Evolutionary conservation across 106 monocot genomes (phyloP), one percentile per base, ranked within the genome.

Genomic region (Apostasia ramifera): DNA sequence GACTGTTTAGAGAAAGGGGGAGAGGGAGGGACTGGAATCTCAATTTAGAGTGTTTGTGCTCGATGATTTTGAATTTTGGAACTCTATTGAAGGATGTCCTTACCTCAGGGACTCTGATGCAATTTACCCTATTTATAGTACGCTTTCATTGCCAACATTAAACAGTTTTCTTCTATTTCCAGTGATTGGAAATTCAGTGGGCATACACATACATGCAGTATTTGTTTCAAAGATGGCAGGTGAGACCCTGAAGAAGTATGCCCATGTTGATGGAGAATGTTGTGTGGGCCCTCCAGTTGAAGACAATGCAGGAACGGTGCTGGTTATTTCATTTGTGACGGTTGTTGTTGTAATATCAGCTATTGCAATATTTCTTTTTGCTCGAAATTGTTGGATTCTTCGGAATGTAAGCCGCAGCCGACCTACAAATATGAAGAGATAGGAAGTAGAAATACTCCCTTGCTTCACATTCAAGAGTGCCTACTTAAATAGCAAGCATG

Each of bases 161-260:
- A 26, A 26, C 26, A 26, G 26, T 50, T 8, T 50, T 65, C 6
- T 65, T 8, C 48, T 49, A 6, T 8, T 37, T 82, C 81, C 51
- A 94, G 94, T 94, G 94, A 74, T 91, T 42, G 91, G 91, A 7
- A 73, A 91, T 57, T 55, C 95, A 13, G 53, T 64, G 7, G 95
- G 88, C 64, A 48, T 95, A 70, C 77, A 77, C 68, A 82, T 86
- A 61, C 88, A 88, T 71, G 95, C 95, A 11, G 75, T 88, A 8
- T 95, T 95, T 72, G 86, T 95, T 76, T 95, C 95, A 78, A 91
- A 84, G 73, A 79, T 84, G 81, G 85, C 91, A 4, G 95, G 95
- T n/a, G 85, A 88, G 55, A 91, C 78, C 65, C 7, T 95, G 51
- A 86, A 82, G 66, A 85, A 78, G 51, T 85, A 76, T 74, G 66